A percentile compares a stretch with the other conserved stretches of the same genome.
Evolutionary conservation across 1,284 basidiomycete species (phyloP).

Genomic region (Austroboletus novae-zelandiae): DNA sequence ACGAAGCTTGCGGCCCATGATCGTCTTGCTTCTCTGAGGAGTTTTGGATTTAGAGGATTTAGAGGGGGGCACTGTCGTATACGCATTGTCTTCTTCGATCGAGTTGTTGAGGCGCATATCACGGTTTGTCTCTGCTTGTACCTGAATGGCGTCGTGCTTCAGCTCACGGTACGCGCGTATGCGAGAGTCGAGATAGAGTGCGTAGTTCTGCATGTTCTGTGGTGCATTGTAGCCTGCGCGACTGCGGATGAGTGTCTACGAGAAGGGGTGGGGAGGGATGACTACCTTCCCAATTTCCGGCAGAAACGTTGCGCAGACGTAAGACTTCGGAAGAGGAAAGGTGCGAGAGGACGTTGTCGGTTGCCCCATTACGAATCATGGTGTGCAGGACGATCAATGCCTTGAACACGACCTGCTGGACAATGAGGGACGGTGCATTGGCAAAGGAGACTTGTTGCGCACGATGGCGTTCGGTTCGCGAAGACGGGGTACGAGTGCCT

Average conservation of each 20-base stretch:
- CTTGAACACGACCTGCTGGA: conserved; percentile 86
- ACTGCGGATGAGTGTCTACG: conserved; percentile 4
- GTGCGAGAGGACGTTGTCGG: conserved; percentile 86
- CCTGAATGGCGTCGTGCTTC: conserved; percentile 90
- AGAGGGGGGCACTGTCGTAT: conserved; percentile 26
- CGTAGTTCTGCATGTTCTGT: conserved; percentile 85
- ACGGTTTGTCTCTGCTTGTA: conserved; percentile 87
- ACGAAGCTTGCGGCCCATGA: conserved; percentile 81
- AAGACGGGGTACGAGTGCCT: conserved; percentile 79
- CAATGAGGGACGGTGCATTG: too few species aligned
- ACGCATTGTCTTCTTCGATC: conserved; percentile 53
- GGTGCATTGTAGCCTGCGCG: conserved; percentile 77
- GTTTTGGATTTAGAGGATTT: conserved; percentile 27
- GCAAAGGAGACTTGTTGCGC: conserved; percentile 31
- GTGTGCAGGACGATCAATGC: conserved; percentile 93
- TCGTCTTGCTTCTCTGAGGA: conserved; percentile 68
- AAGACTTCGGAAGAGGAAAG: conserved; percentile 80
- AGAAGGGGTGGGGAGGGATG: conserved; percentile 4
- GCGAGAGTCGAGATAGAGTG: conserved; percentile 85
- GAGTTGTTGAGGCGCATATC: conserved; percentile 67
- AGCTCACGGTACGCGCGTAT: conserved; percentile 90
- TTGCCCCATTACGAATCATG: conserved; percentile 91
- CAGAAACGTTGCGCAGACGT: conserved; percentile 73
- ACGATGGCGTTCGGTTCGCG: conserved; percentile 90
- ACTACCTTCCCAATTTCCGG: conserved; percentile 79